Conservation (phyloP, 768 basidiomycete species). For the Dioszegia hungarica region DNA sequence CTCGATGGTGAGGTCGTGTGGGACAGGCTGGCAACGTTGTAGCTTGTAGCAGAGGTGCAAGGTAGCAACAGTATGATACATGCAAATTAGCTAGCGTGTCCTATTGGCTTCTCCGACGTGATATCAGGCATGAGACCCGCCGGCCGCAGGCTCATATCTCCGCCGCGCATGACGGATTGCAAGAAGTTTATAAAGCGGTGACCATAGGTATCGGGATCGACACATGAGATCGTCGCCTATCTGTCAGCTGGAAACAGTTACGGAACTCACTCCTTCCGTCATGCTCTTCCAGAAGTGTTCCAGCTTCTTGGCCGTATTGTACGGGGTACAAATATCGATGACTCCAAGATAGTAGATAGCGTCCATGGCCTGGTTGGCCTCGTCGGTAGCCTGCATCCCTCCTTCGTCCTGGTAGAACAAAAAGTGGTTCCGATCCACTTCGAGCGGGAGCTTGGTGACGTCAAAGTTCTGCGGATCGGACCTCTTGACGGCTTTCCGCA, state of each 20-base stretch:
- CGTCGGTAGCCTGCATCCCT: slow-evolving; percentile 83
- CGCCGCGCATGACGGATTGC: slow-evolving; percentile 46
- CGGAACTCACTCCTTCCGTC: slow-evolving; percentile 64
- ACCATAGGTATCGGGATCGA: slow-evolving; percentile 79
- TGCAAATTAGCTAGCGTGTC: no score
- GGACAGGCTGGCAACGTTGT: slow-evolving; percentile 40
- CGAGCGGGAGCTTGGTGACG: slow-evolving; percentile 54
- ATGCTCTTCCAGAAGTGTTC: slow-evolving; percentile 93
- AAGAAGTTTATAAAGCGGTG: slow-evolving; percentile 64
- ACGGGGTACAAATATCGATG: slow-evolving; percentile 95
- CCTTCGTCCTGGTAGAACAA: slow-evolving; percentile 97
- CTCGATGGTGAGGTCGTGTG: slow-evolving; percentile 59
- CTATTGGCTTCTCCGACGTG: no score
- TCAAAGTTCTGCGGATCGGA: slow-evolving; percentile 73
- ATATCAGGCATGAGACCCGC: slow-evolving; percentile 19
- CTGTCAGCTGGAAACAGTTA: not conserved
- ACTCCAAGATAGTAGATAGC: slow-evolving; percentile 90
- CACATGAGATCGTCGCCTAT: slow-evolving; percentile 91
- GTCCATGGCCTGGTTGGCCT: slow-evolving; percentile 66
- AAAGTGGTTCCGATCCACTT: slow-evolving; percentile 64
- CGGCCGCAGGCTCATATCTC: slow-evolving; percentile 33
- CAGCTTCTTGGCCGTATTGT: slow-evolving; percentile 65
- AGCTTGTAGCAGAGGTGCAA: no score
- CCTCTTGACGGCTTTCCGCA: slow-evolving; percentile 77
- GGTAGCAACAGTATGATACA: no score